Evolutionary conservation across 331 rosid genomes (phyloP), one percentile per base, ranked within the genome.

Genomic region (Acacia concinna): DNA sequence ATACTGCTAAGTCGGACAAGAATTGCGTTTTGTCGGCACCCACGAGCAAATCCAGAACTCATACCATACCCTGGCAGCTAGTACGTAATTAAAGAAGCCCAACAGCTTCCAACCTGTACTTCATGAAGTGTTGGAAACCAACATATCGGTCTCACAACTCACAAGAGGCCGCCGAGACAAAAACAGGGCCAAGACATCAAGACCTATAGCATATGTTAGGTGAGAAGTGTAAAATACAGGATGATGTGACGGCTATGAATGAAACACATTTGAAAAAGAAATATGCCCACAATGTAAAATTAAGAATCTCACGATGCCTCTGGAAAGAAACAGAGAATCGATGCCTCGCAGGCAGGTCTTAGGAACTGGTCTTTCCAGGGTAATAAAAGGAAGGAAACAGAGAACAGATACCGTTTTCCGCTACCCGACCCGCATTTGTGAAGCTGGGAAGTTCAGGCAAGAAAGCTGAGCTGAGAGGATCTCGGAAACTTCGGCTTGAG

Each of bases 1-100:
- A 32, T 68, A 63, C 34, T 74, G 44, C 31, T 76, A 76, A 80
- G 75, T 5, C 1, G 72, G 70, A 60, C 7, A 78, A 52, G 77
- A 60, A 2, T 65, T 57, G 66, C 25, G 23, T 44, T 78, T 73
- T 81, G 71, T 46, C 44, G 71, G 51, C 51, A 62, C 43, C 77
- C 86, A 40, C 25, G 51, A 12, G 18, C 28, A 41, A 51, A 59
- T 28, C 73, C 71, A 57, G 27, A 27, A 66, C 18, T 30, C 15
- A 67, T 38, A 69, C 28, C 15, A 67, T 38, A 69, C 28, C 66
- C 76, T 9, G 31, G 18, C 8, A 69, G 75, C 44, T 6, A 11
- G 54, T 34, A 28, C 75, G 7, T 46, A 27, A 11, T 59, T 28
- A 27, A 25, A 56, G 32, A 59, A 59, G 34, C 17, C 20, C 32